Conservation (phyloP, 2,329 filamentous ascomycete species). For the Achaetomium macrosporum region DNA sequence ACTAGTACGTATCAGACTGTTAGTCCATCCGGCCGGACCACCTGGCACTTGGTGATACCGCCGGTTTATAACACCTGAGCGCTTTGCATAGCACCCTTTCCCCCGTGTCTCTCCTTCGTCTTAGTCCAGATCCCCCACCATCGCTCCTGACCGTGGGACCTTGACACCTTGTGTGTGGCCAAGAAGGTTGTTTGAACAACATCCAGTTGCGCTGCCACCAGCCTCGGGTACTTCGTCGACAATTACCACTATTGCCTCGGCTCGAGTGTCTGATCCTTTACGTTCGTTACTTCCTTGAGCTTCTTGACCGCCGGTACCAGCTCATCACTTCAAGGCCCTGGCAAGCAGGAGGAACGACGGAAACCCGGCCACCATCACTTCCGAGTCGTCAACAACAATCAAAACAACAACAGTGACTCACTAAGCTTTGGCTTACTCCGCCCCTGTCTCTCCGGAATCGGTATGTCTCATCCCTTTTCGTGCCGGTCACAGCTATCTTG, state of each 20-base stretch:
- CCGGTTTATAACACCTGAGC: constrained; percentile 12
- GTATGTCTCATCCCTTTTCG: constrained; percentile 16
- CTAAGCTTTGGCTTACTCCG: not conserved
- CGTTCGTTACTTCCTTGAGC: no score
- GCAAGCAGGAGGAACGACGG: not conserved
- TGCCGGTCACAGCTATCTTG: constrained; percentile 1
- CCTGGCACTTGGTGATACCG: constrained; percentile 1
- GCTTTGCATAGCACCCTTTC: not conserved
- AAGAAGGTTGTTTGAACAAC: not conserved
- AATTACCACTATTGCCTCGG: not conserved
- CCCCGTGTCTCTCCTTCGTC: not conserved
- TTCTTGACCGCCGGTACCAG: not conserved
- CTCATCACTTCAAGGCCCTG: no score
- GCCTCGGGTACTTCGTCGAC: not conserved
- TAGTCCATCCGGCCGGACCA: not conserved
- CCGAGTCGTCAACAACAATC: no score
- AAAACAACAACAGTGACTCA: not conserved
- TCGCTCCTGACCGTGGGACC: not conserved
- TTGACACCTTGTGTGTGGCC: no score
- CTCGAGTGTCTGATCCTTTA: not conserved
- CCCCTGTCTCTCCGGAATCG: constrained; percentile 5
- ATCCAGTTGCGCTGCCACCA: not conserved
- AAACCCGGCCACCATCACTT: no score
- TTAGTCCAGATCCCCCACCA: not conserved
- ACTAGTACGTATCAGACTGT: no score